Percentiles rank a stretch among this genome's conserved stretches.
phyloP scores from a whole-genome alignment of 768 basidiomycete genomes.

The Galerina sulciceps region DNA sequence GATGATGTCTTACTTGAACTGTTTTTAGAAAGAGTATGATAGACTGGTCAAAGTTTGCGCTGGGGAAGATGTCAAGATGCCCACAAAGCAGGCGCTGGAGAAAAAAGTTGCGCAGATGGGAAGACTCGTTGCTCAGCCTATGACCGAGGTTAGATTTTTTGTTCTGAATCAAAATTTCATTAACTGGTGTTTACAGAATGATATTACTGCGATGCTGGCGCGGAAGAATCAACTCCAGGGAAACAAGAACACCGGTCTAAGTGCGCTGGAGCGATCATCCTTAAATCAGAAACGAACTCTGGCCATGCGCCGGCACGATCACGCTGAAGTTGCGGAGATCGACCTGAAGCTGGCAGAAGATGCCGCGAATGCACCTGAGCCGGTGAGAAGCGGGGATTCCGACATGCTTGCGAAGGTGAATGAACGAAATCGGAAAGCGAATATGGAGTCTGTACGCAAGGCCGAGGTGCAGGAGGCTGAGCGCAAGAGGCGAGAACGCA shows the following conservation, averaged over 20 bases:
- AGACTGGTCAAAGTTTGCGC: conserved; percentile 51
- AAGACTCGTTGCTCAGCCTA: conserved; percentile 58
- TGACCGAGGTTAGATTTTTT: conserved; percentile 74
- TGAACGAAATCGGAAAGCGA: conserved; percentile 87
- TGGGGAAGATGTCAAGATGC: conserved; percentile 63
- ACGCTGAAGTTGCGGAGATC: conserved; percentile 59
- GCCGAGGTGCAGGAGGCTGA: conserved; percentile 76
- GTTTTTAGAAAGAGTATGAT: conserved; percentile 70
- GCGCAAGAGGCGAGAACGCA: conserved; percentile 71
- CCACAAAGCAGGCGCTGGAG: conserved; percentile 67
- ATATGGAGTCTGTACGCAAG: conserved; percentile 77
- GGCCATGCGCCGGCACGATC: conserved; percentile 76
- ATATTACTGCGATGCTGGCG: conserved; percentile 78
- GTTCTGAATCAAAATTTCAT: not conserved
- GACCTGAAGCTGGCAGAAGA: conserved; percentile 64
- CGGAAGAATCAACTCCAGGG: conserved; percentile 56
- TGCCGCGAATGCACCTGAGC: conserved; percentile 17
- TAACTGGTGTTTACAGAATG: conserved; percentile 56
- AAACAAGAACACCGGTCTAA: conserved; percentile 35
- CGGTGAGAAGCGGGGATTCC: conserved; percentile 23
- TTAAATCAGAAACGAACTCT: conserved; percentile 75
- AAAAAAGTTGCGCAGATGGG: conserved; percentile 68
- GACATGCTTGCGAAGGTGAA: conserved; percentile 81
- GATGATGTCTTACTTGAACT: not conserved
- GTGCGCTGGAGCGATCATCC: conserved; percentile 65